Conservation (phyloP, 805 yeast genomes). For the Candida oleophila region DNA sequence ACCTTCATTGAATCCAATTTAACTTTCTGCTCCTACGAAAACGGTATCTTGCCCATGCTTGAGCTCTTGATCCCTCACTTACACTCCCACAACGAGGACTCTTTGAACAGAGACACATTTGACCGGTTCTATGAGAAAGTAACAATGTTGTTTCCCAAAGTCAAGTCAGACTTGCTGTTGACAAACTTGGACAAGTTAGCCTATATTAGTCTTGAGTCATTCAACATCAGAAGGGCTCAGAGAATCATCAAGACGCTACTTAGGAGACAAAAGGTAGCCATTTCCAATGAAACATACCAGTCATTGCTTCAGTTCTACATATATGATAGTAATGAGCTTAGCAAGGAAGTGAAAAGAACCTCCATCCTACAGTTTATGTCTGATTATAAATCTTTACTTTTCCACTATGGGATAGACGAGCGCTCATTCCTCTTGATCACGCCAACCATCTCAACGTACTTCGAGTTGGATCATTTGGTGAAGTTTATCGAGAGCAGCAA, state of each 20-base stretch:
- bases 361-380: constrained; percentile 18
- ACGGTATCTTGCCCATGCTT: background rate
- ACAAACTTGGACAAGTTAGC: constrained; percentile 23
- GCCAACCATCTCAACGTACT: constrained; percentile 17
- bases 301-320: background rate
- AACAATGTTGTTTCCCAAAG: background rate
- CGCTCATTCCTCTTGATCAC: constrained; percentile 19
- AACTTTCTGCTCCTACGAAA: background rate
- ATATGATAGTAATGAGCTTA: background rate
- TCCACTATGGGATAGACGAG: constrained; percentile 19
- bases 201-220: constrained; percentile 16
- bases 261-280: constrained; percentile 14
- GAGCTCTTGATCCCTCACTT: background rate
- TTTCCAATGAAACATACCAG: constrained; percentile 17
- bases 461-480: constrained; percentile 29
- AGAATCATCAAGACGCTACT: constrained; percentile 14
- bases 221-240: constrained; percentile 13
- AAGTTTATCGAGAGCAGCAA: constrained; percentile 14
- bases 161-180: constrained; percentile 14
- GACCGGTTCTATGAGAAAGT: background rate
- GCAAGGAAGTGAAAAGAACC: background rate
- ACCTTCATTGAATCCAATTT: background rate
- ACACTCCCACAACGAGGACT: background rate
- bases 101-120: background rate
- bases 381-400: constrained; percentile 26